Percentiles rank a stretch among this genome's conserved stretches.
Evolutionary conservation across 2,329 filamentous ascomycete species (phyloP).

Genomic region (Mariannaea sp.): DNA sequence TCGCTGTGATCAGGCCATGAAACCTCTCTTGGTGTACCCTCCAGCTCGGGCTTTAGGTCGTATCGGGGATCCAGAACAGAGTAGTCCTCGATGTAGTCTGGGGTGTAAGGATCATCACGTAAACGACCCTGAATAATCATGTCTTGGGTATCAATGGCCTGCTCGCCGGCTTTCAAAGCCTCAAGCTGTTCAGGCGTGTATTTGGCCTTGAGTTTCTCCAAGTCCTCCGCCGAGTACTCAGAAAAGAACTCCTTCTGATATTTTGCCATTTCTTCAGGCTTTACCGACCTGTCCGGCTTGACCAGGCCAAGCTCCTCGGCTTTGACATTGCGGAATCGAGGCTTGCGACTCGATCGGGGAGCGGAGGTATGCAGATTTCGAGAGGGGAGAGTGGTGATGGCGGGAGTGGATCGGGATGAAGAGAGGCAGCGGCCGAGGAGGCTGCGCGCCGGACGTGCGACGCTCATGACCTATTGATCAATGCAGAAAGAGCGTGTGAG

Average conservation of each 20-base stretch:
- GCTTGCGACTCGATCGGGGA: slow-evolving; percentile 51
- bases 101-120: slow-evolving; percentile 72
- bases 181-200: slow-evolving; percentile 84
- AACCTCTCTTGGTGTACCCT: slow-evolving; percentile 55
- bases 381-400: slow-evolving; percentile 38
- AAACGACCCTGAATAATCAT: slow-evolving; percentile 73
- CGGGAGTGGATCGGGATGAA: slow-evolving; percentile 36
- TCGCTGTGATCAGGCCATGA: slow-evolving; percentile 67
- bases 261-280: slow-evolving; percentile 49
- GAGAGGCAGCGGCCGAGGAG: slow-evolving; percentile 57
- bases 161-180: slow-evolving; percentile 81
- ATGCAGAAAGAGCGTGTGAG: slow-evolving; percentile 3
- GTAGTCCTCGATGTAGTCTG: slow-evolving; percentile 84
- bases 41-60: slow-evolving; percentile 66
- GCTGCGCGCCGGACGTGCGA: slow-evolving; percentile 59
- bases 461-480: slow-evolving; percentile 53
- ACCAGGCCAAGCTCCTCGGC: slow-evolving; percentile 58
- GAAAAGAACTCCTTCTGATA: slow-evolving; percentile 58
- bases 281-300: slow-evolving; percentile 42
- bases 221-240: slow-evolving; percentile 70
- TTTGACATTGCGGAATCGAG: slow-evolving; percentile 58
- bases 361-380: slow-evolving; percentile 59
- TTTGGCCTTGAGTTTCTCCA: slow-evolving; percentile 62
- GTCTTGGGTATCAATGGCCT: slow-evolving; percentile 74
- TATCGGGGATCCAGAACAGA: slow-evolving; percentile 75